Evolutionary conservation across 2,329 filamentous ascomycete species (phyloP).

Genomic region (Aspergillus transmontanensis): DNA sequence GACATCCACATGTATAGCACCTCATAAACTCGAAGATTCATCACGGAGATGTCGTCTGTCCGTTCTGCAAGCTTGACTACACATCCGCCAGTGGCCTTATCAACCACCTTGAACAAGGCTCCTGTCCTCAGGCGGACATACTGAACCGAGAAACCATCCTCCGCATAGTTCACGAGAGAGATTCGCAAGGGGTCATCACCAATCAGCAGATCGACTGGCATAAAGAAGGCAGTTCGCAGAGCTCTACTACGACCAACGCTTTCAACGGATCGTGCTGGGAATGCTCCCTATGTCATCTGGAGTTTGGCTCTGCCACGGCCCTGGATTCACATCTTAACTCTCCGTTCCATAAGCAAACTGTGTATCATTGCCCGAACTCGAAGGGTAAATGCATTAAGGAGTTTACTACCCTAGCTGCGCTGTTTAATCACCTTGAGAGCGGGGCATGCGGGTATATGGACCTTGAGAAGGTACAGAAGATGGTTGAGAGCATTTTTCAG

Average conservation of each 20-base stretch:
- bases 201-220: conserved; percentile 55
- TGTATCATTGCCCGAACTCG: conserved; percentile 50
- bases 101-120: conserved; percentile 60
- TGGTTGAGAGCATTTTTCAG: conserved; percentile 17
- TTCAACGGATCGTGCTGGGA: conserved; percentile 53
- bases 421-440: conserved; percentile 52
- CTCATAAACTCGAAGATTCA: conserved; percentile 58
- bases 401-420: conserved; percentile 42
- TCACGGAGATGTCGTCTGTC: conserved; percentile 53
- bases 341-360: conserved; percentile 50
- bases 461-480: conserved; percentile 45
- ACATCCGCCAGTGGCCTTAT: conserved; percentile 57
- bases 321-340: conserved; percentile 61
- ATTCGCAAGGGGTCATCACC: conserved; percentile 54
- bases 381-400: conserved; percentile 34
- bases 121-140: conserved; percentile 50
- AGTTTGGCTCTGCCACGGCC: conserved; percentile 38
- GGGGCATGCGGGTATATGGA: conserved; percentile 44
- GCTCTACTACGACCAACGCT: conserved; percentile 43
- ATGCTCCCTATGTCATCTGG: conserved; percentile 57
- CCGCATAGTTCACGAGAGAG: conserved; percentile 47
- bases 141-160: conserved; percentile 56
- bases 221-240: conserved; percentile 30
- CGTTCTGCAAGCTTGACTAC: conserved; percentile 55
- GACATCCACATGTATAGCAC: conserved; percentile 42